Evolutionary conservation across 164 flowering plant genomes (phyloP).

Genomic region (Hamamelis virginiana): DNA sequence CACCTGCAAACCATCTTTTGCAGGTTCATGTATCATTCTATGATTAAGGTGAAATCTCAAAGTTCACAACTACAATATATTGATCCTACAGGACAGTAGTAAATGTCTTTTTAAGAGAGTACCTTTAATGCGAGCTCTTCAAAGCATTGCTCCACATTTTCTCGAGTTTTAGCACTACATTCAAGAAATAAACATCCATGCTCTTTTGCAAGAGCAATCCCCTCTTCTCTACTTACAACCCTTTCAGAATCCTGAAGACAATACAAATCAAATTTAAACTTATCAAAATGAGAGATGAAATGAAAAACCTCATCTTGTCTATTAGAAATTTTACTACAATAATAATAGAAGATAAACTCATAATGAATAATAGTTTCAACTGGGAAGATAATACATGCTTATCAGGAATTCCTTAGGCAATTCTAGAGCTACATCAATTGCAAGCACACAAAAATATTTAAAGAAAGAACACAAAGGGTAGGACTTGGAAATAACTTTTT

Average conservation of each 20-base stretch:
- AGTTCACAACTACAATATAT: not conserved
- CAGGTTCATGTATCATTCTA: not conserved
- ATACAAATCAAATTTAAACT: not conserved
- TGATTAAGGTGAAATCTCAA: not conserved
- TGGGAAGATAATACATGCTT: no score
- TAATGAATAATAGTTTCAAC: no score
- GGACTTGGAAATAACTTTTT: not conserved
- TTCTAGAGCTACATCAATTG: not conserved
- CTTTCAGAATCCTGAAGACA: constrained; percentile 63
- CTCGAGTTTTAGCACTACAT: constrained; percentile 83
- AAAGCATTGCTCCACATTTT: constrained; percentile 76
- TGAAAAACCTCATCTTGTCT: no score
- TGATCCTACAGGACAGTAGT: not conserved
- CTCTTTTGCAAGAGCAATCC: constrained; percentile 62
- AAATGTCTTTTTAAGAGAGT: not conserved
- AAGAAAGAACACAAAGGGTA: not conserved
- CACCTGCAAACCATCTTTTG: no score
- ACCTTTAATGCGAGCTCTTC: constrained; percentile 86
- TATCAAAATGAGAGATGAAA: not conserved
- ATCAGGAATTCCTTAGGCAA: no score
- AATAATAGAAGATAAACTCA: no score
- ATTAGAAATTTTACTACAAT: no score
- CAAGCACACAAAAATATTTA: not conserved
- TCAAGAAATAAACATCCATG: constrained; percentile 67
- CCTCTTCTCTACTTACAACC: constrained; percentile 79